Conservation (phyloP, 768 basidiomycete species). For the Tricholoma terreum region DNA sequence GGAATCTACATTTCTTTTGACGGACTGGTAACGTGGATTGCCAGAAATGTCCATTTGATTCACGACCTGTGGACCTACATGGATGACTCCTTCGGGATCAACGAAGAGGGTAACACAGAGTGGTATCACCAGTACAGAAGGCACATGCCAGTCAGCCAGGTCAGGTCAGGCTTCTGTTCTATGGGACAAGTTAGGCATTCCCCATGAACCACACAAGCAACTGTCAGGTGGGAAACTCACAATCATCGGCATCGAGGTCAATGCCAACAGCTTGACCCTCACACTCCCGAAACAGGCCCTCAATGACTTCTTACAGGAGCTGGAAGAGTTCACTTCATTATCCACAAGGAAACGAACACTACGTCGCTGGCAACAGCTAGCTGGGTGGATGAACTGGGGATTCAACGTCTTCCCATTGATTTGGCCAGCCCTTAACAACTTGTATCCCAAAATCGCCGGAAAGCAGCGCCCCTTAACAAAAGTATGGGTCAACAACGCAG, state of each 20-base stretch:
- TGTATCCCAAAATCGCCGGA: slow-evolving; percentile 28
- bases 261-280: slow-evolving; percentile 30
- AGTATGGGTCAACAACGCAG: slow-evolving; percentile 22
- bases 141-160: background rate
- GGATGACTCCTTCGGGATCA: slow-evolving; percentile 29
- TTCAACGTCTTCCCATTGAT: slow-evolving; percentile 34
- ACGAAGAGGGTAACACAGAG: slow-evolving; percentile 14
- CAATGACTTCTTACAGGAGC: slow-evolving; percentile 10
- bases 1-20: slow-evolving; percentile 25
- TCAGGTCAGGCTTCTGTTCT: slow-evolving; percentile 23
- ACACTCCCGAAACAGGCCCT: slow-evolving; percentile 10
- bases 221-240: slow-evolving; percentile 26
- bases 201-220: slow-evolving; percentile 39
- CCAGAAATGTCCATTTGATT: slow-evolving; percentile 17
- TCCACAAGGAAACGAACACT: background rate
- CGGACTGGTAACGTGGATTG: slow-evolving; percentile 33
- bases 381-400: slow-evolving; percentile 37
- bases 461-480: slow-evolving; percentile 13
- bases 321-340: slow-evolving; percentile 3
- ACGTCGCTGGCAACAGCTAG: slow-evolving; percentile 27
- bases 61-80: slow-evolving; percentile 24
- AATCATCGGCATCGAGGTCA: slow-evolving; percentile 39
- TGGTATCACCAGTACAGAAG: slow-evolving; percentile 28
- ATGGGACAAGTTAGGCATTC: slow-evolving; percentile 39
- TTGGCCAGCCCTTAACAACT: slow-evolving; percentile 21